These are phyloP conservation scores for Zychaea mexicana DNA, from an alignment of 371 early-diverging fungal genomes.

Conservation along the genomic window DNA sequence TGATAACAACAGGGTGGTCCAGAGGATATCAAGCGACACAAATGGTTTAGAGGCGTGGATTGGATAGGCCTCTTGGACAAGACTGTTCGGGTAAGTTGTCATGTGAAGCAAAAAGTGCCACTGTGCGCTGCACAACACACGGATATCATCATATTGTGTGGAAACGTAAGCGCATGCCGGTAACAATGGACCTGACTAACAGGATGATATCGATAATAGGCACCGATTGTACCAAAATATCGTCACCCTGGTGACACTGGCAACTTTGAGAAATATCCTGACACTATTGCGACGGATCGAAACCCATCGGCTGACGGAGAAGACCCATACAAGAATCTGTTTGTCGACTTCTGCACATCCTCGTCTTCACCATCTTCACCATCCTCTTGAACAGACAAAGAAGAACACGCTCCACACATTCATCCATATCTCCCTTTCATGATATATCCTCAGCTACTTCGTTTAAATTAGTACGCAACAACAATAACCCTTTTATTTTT, in stretches of 20 bases:
- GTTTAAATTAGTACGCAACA: too few relatives aligned
- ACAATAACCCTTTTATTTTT: too few relatives aligned
- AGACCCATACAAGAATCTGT: slow-evolving; percentile 40
- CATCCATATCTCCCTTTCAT: too few relatives aligned
- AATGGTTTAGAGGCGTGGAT: slow-evolving; percentile 86
- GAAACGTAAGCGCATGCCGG: too few relatives aligned
- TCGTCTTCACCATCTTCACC: background rate
- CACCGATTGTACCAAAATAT: slow-evolving; percentile 19
- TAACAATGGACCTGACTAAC: slow-evolving; percentile 41
- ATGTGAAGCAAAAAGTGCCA: slow-evolving; percentile 23
- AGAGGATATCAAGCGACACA: slow-evolving; percentile 80
- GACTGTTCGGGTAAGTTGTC: slow-evolving; percentile 61
- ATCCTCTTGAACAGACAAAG: background rate
- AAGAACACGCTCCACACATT: too few relatives aligned
- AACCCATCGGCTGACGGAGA: slow-evolving; percentile 22
- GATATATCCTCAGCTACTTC: too few relatives aligned
- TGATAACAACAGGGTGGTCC: slow-evolving; percentile 46
- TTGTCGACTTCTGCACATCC: slow-evolving; percentile 27
- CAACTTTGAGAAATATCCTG: slow-evolving; percentile 71
- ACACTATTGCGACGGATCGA: slow-evolving; percentile 31
- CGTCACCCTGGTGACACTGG: slow-evolving; percentile 51
- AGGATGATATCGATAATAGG: slow-evolving; percentile 36
- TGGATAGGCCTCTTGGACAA: slow-evolving; percentile 78
- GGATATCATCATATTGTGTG: too few relatives aligned
- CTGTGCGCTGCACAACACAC: too few relatives aligned